Conservation (phyloP, 495 filamentous ascomycete species). For the Neurospora terricola region DNA sequence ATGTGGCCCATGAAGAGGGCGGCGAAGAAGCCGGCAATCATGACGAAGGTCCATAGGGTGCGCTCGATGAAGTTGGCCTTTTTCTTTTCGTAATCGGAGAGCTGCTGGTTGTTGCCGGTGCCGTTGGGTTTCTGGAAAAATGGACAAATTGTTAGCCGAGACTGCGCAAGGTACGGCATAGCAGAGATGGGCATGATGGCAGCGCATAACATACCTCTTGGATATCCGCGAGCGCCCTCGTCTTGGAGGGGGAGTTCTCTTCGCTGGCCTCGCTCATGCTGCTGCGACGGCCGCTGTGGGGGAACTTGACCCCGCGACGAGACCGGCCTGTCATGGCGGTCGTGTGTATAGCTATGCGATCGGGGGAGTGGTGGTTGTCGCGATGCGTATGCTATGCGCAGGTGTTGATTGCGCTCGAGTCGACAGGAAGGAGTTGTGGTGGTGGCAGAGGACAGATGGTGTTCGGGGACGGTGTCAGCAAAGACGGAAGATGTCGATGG, state of each 20-base stretch:
- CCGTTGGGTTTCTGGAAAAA: constrained; percentile 20
- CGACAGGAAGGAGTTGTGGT: neutral
- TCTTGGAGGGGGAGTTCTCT: constrained; percentile 36
- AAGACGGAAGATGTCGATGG: neutral
- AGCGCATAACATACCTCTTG: constrained; percentile 22
- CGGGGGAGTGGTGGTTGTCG: neutral
- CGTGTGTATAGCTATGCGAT: neutral
- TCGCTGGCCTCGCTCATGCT: constrained; percentile 80
- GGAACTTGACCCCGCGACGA: constrained; percentile 77
- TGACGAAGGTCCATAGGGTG: constrained; percentile 95
- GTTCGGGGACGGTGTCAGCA: neutral
- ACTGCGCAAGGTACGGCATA: neutral
- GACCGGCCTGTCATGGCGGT: constrained; percentile 19
- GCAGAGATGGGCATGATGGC: neutral
- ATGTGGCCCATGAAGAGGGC: constrained; percentile 92
- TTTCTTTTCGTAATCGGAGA: constrained; percentile 90
- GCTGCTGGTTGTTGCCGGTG: constrained; percentile 13
- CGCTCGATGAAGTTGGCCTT: constrained; percentile 96
- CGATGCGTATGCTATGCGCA: neutral
- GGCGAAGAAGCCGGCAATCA: constrained; percentile 89
- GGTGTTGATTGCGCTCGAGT: neutral
- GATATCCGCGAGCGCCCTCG: constrained; percentile 33
- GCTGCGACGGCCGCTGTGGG: constrained; percentile 55
- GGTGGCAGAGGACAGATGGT: neutral
- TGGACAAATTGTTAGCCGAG: constrained; percentile 4